These are phyloP conservation scores for Pyrus betulifolia DNA, from an alignment of 306 rosid genomes.

Conservation along the genomic window DNA sequence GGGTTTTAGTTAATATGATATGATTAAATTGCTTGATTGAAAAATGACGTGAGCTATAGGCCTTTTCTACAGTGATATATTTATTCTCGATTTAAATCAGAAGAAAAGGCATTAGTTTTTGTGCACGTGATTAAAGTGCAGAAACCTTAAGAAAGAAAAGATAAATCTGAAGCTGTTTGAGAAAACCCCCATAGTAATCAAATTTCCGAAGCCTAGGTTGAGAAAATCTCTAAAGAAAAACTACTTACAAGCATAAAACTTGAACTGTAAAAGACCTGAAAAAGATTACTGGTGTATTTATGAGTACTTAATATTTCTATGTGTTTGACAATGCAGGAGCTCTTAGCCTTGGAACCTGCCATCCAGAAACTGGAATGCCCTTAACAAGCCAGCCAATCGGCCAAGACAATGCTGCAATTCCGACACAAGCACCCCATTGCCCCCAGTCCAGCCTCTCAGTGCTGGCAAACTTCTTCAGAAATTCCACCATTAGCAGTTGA, in stretches of 20 bases:
- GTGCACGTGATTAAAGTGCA: not conserved
- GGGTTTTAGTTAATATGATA: not conserved
- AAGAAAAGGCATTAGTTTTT: not conserved
- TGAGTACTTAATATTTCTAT: not conserved
- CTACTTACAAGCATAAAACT: not conserved
- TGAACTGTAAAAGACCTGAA: not conserved
- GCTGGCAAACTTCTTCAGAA: slow-evolving; percentile 28
- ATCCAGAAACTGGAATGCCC: slow-evolving; percentile 20
- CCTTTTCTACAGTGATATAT: not conserved
- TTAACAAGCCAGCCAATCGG: slow-evolving; percentile 29
- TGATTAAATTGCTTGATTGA: too few species aligned
- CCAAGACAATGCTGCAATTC: slow-evolving; percentile 24
- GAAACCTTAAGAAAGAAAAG: not conserved
- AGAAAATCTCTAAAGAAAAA: not conserved
- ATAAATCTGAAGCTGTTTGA: not conserved
- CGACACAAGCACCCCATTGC: slow-evolving; percentile 31
- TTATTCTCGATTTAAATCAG: not conserved
- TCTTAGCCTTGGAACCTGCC: not conserved
- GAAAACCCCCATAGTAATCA: not conserved
- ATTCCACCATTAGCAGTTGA: slow-evolving; percentile 33
- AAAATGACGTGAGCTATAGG: not conserved
- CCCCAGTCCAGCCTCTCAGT: slow-evolving; percentile 29
- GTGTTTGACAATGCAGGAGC: not conserved
- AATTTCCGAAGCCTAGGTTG: not conserved
- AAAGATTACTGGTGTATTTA: not conserved